Evolutionary conservation across 805 yeast species (phyloP).

Genomic region (Kodamaea jinghongensis): DNA sequence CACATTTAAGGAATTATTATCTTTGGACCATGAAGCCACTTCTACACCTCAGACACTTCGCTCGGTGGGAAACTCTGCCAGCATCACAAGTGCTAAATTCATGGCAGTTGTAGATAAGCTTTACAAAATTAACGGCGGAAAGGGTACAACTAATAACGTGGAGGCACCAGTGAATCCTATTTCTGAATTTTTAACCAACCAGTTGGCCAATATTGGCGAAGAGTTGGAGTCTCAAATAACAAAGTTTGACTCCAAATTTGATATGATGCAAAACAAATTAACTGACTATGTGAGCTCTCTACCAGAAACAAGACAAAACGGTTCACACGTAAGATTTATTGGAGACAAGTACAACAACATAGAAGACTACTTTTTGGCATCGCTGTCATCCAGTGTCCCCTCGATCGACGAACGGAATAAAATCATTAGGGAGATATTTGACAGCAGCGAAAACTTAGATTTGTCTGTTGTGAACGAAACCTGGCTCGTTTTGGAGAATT

Average conservation of each 20-base stretch:
- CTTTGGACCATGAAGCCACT: constrained; percentile 36
- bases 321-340: constrained; percentile 37
- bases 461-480: constrained; percentile 41
- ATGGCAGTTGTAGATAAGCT: constrained; percentile 39
- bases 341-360: constrained; percentile 37
- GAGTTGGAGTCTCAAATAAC: constrained; percentile 36
- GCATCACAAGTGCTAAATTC: constrained; percentile 27
- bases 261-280: constrained; percentile 36
- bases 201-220: constrained; percentile 26
- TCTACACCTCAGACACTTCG: constrained; percentile 9
- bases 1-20: constrained; percentile 35
- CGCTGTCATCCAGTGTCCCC: constrained; percentile 23
- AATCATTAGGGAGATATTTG: constrained; percentile 31
- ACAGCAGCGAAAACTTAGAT: constrained; percentile 39
- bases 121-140: constrained; percentile 27
- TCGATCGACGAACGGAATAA: constrained; percentile 26
- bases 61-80: constrained; percentile 5
- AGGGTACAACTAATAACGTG: neutral
- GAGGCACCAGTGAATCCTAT: constrained; percentile 28
- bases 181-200: constrained; percentile 33
- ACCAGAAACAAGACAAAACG: constrained; percentile 28
- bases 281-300: constrained; percentile 34
- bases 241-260: constrained; percentile 36
- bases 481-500: constrained; percentile 41
- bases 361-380: constrained; percentile 33